A percentile compares a stretch with the other conserved stretches of the same genome.
Conservation (phyloP, 129 eudicot species). For the Silybum marianum region DNA sequence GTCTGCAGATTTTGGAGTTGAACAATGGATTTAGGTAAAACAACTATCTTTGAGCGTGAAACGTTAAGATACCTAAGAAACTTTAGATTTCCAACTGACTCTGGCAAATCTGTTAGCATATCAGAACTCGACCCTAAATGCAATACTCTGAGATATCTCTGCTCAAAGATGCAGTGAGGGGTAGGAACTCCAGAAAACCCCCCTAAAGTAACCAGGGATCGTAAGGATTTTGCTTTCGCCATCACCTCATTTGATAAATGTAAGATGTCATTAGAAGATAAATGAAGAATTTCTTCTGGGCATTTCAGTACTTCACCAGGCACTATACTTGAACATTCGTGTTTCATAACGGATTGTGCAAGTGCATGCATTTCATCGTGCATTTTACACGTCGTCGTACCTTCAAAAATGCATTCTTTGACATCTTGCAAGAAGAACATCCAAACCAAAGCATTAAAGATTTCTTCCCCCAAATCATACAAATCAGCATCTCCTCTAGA, state of each 20-base stretch:
- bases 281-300: slow-evolving; percentile 46
- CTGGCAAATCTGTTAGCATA: slow-evolving; percentile 38
- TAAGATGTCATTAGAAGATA: slow-evolving; percentile 39
- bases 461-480: slow-evolving; percentile 42
- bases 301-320: slow-evolving; percentile 33
- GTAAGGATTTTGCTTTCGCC: slow-evolving; percentile 38
- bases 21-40: slow-evolving; percentile 37
- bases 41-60: slow-evolving; percentile 36
- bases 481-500: slow-evolving; percentile 40
- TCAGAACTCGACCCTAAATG: slow-evolving; percentile 40
- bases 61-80: slow-evolving; percentile 43
- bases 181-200: slow-evolving; percentile 34
- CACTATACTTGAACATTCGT: slow-evolving; percentile 40
- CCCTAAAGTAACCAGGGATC: slow-evolving; percentile 31
- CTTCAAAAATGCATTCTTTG: slow-evolving; percentile 37
- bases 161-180: slow-evolving; percentile 36
- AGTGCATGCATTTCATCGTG: slow-evolving; percentile 42
- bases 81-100: slow-evolving; percentile 35
- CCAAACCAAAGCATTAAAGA: slow-evolving; percentile 37
- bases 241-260: slow-evolving; percentile 37
- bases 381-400: slow-evolving; percentile 36
- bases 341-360: slow-evolving; percentile 42
- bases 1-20: slow-evolving; percentile 43
- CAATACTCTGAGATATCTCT: slow-evolving; percentile 38
- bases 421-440: slow-evolving; percentile 42